A percentile compares a stretch with the other conserved stretches of the same genome.
Evolutionary conservation across 2,329 filamentous ascomycete species (phyloP).

Genomic region (Talaromyces sp.): DNA sequence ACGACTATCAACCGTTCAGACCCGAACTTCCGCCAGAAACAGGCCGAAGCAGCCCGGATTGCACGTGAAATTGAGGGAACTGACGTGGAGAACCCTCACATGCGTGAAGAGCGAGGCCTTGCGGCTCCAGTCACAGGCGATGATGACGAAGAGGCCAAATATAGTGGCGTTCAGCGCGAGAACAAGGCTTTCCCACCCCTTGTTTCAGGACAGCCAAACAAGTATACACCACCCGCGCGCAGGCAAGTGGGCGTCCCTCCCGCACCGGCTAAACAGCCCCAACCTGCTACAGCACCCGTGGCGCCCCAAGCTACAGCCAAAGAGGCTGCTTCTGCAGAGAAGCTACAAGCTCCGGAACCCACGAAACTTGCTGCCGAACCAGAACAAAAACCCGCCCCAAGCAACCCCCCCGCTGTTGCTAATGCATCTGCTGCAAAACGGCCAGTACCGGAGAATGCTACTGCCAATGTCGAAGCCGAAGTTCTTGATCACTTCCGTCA

Average conservation of each 20-base stretch:
- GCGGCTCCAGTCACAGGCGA: conserved; percentile 66
- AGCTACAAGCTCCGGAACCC: conserved; percentile 24
- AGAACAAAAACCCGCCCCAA: conserved; percentile 28
- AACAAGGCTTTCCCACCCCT: conserved; percentile 65
- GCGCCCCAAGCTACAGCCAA: conserved; percentile 30
- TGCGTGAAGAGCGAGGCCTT: conserved; percentile 85
- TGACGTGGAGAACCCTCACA: conserved; percentile 73
- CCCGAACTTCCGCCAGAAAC: conserved; percentile 76
- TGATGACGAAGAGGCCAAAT: conserved; percentile 90
- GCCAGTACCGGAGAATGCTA: conserved; percentile 54
- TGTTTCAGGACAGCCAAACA: conserved; percentile 61
- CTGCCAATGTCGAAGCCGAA: conserved; percentile 63
- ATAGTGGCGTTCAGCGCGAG: conserved; percentile 86
- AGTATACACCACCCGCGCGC: conserved; percentile 88
- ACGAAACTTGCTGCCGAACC: conserved; percentile 26
- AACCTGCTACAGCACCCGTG: conserved; percentile 52
- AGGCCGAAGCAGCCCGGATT: conserved; percentile 78
- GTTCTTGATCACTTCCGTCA: conserved; percentile 66
- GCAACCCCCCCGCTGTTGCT: conserved; percentile 19
- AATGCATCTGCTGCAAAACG: conserved; percentile 31
- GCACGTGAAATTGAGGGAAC: conserved; percentile 87
- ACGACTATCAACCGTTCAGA: conserved; percentile 84
- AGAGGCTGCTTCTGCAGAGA: conserved; percentile 25
- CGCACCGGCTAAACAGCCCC: conserved; percentile 82
- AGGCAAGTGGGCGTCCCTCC: conserved; percentile 75